Percentiles rank a stretch among this genome's conserved stretches.
Conservation (phyloP, 495 filamentous ascomycete genomes). For the Haplographium delicatum region DNA sequence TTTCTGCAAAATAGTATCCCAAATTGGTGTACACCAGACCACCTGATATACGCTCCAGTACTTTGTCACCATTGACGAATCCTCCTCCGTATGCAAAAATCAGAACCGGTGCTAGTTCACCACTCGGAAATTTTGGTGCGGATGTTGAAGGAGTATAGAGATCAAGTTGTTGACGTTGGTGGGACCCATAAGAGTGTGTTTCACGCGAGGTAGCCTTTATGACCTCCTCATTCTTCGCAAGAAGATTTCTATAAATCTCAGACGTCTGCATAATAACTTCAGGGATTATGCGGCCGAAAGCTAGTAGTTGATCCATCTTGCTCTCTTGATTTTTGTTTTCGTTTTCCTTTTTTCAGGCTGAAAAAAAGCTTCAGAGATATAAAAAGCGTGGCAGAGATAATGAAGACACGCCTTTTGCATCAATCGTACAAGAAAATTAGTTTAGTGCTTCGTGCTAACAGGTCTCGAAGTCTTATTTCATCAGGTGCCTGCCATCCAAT, state of each 20-base stretch:
- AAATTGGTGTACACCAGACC: background rate
- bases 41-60: background rate
- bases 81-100: background rate
- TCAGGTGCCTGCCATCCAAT: too few species aligned
- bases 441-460: too few species aligned
- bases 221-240: background rate
- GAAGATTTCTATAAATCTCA: background rate
- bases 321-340: too few species aligned
- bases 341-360: too few species aligned
- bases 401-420: too few species aligned
- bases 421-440: too few species aligned
- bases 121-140: background rate
- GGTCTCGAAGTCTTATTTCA: too few species aligned
- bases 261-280: background rate
- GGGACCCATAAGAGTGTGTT: background rate
- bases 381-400: too few species aligned
- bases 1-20: background rate
- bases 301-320: background rate
- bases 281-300: background rate
- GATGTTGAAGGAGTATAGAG: background rate
- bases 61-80: background rate
- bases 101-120: background rate
- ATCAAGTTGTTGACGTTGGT: conserved; percentile 1
- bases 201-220: background rate
- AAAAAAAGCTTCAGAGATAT: too few species aligned